Percentiles rank a stretch among this genome's conserved stretches.
phyloP scores from a whole-genome alignment of 331 rosid genomes.

The Acacia concinna region DNA sequence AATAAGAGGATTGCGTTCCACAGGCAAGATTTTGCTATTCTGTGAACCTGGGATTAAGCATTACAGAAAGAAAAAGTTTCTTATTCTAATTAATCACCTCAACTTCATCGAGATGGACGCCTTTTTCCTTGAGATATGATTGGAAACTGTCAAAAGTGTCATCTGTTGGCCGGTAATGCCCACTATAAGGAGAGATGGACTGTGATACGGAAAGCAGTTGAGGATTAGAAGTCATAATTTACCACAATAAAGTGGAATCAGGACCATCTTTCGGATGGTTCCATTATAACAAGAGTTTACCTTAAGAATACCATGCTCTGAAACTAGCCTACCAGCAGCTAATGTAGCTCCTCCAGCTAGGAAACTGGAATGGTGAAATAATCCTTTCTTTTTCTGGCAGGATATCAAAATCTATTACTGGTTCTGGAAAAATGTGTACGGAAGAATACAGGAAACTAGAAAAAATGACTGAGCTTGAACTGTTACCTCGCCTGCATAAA shows the following conservation, averaged over 20 bases:
- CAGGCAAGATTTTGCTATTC: not conserved
- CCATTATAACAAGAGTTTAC: constrained; percentile 33
- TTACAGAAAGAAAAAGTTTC: not conserved
- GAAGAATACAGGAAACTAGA: constrained; percentile 11
- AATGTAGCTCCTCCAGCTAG: constrained; percentile 93
- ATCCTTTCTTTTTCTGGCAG: constrained; percentile 84
- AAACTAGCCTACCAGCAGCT: constrained; percentile 90
- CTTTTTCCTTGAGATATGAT: constrained; percentile 65
- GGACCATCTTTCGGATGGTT: constrained; percentile 12
- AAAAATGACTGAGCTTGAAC: constrained; percentile 10
- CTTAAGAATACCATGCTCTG: constrained; percentile 71
- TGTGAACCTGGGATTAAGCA: not conserved
- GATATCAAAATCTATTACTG: constrained; percentile 22
- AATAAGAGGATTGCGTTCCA: not conserved
- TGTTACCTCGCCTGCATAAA: constrained; percentile 87
- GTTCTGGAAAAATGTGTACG: not conserved
- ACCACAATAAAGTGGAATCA: not conserved
- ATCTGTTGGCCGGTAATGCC: constrained; percentile 90
- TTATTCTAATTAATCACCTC: constrained; percentile 56
- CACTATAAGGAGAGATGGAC: constrained; percentile 93
- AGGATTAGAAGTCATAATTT: constrained; percentile 41
- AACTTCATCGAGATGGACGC: constrained; percentile 69
- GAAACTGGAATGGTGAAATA: constrained; percentile 90
- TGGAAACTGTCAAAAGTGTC: constrained; percentile 65
- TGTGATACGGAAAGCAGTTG: constrained; percentile 43